phyloP scores from a whole-genome alignment of 1,284 basidiomycete genomes.

The Lentinus polychrous region DNA sequence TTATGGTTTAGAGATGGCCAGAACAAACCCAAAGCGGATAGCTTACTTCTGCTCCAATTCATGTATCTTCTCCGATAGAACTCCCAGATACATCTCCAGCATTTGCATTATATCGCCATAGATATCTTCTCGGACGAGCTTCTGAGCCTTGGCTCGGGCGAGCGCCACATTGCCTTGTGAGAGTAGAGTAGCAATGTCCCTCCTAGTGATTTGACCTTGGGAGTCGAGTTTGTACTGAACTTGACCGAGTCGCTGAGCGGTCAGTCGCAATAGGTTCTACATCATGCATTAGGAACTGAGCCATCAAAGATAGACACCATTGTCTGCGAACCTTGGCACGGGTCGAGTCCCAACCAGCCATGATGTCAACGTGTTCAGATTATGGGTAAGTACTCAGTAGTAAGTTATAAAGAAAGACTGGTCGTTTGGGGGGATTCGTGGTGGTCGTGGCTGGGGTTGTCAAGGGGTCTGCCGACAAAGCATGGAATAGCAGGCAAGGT shows the following conservation, averaged over 20 bases:
- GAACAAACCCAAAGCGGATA: not conserved
- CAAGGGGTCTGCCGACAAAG: not conserved
- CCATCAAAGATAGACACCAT: not conserved
- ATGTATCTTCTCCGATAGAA: conserved; percentile 47
- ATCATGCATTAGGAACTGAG: not conserved
- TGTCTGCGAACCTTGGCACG: conserved; percentile 37
- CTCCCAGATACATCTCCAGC: conserved; percentile 59
- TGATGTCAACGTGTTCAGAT: not conserved
- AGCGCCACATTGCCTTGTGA: conserved; percentile 51
- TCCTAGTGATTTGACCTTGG: conserved; percentile 49
- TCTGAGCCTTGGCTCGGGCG: conserved; percentile 64
- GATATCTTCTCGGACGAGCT: conserved; percentile 55
- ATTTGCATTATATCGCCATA: conserved; percentile 54
- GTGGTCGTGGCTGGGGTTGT: conserved; percentile 1
- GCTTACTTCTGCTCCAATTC: conserved; percentile 48
- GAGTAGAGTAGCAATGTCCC: conserved; percentile 60
- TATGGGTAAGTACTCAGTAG: not conserved
- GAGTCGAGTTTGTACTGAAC: conserved; percentile 64
- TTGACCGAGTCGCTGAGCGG: conserved; percentile 60
- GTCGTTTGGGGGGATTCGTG: not conserved
- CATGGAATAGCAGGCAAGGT: not conserved
- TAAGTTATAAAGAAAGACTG: not conserved
- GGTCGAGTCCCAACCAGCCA: conserved; percentile 15
- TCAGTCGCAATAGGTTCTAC: conserved; percentile 55
- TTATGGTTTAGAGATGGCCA: not conserved